These are phyloP conservation scores for Monosporascus cannonballus DNA, from an alignment of 2,329 filamentous ascomycete species.

Conservation along the genomic window DNA sequence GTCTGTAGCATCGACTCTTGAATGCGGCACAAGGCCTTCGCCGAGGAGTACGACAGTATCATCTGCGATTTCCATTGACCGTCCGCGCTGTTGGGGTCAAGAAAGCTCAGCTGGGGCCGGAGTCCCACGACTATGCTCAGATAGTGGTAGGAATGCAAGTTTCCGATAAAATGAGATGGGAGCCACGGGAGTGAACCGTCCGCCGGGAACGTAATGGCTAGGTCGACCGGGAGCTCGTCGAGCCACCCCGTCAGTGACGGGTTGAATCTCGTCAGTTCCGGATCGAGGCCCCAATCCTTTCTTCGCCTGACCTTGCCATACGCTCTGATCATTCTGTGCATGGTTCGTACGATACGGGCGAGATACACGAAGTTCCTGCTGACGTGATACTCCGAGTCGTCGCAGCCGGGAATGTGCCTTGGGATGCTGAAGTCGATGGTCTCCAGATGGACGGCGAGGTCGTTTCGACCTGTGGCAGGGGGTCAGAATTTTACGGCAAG, in stretches of 20 bases:
- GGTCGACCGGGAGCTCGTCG: conserved; percentile 68
- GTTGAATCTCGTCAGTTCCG: conserved; percentile 74
- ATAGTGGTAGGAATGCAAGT: conserved; percentile 85
- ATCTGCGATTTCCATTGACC: conserved; percentile 85
- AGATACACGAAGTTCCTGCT: conserved; percentile 82
- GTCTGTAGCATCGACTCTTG: conserved; percentile 76
- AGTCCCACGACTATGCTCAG: conserved; percentile 81
- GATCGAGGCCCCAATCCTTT: conserved; percentile 82
- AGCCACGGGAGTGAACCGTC: conserved; percentile 81
- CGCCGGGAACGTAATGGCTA: conserved; percentile 69
- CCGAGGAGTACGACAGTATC: conserved; percentile 76
- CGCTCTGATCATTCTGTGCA: conserved; percentile 68
- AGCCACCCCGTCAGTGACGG: conserved; percentile 72
- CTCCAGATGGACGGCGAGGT: conserved; percentile 68
- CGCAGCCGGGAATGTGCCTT: conserved; percentile 56
- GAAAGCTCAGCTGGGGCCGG: conserved; percentile 74
- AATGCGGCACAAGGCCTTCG: conserved; percentile 77
- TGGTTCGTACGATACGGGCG: conserved; percentile 68
- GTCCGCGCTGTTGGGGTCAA: conserved; percentile 64
- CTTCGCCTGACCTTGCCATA: conserved; percentile 66
- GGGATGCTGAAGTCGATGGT: conserved; percentile 70
- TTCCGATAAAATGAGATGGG: conserved; percentile 80
- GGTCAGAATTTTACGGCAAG: conserved; percentile 7
- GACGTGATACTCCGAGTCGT: conserved; percentile 70
- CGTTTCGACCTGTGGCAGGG: conserved; percentile 58